Base-by-base conservation (phyloP, 2,329 filamentous ascomycete genomes). In the Sclerotinia subarctica region DNA sequence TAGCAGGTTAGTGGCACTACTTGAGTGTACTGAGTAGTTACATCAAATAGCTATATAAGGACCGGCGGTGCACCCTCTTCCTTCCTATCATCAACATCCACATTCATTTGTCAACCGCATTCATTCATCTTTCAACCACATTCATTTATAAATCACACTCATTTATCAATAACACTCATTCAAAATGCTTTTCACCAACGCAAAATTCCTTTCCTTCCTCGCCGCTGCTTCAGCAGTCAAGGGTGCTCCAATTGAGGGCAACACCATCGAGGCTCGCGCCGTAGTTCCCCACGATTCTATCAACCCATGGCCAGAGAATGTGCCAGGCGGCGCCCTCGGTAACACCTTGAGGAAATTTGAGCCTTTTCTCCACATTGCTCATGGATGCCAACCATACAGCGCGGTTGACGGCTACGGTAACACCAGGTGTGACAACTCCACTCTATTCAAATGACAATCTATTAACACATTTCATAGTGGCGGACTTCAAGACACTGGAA, bases 331-430 rank as follows among this genome's bases (percentile, higher is more conserved):
- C 19, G 7, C 6, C n/a, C 2, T 58, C 13, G 56, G 56, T 26
- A 44, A 11, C 38, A 58, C 35, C 3, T 44, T 58, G 56, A 58
- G 6, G 15, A 58, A 1, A 58, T 58, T 58, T 7, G n/a, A 58
- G 38, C 56, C 56, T 21, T 58, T 21, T 13, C 1, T 58, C 17
- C 13, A 17, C n/a, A 58, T 58, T 29, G 24, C 35, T 19, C 35
- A 29, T 29, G 56, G 56, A 44, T 58, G 56, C 11, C 56, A 58
- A 29, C 56, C 56, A 44, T 58, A 58, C 38, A 26, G 35, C 24
- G 56, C 56, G 10, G 56, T 58, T 19, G 56, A 58, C 19, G 35
- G 35, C 5, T 0, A 13, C 1, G 56, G 56, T 13, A 58, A 58
- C n/a, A 21, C 7, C 8, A 58, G 56, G 56, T 58, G 44, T 17